phyloP scores from a whole-genome alignment of 768 basidiomycete genomes.

The Kwoniella dendrophila region DNA sequence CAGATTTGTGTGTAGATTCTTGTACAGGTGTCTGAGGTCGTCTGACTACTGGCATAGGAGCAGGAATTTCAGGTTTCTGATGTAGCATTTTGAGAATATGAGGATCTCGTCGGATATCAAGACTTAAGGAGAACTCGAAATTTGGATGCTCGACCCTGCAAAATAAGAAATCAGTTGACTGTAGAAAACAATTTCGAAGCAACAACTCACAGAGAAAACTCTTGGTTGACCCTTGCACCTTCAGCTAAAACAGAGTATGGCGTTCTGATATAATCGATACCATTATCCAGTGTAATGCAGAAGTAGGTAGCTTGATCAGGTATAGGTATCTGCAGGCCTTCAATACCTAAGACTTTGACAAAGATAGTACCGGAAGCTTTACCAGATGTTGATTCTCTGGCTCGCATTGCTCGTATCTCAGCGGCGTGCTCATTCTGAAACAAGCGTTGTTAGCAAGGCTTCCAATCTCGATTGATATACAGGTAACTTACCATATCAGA shows the following conservation, averaged over 20 bases:
- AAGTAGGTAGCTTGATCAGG: slow-evolving; percentile 74
- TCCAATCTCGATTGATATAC: slow-evolving; percentile 67
- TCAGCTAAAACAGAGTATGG: slow-evolving; percentile 58
- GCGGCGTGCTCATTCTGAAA: slow-evolving; percentile 97
- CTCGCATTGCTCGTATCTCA: slow-evolving; percentile 78
- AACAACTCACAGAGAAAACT: slow-evolving; percentile 55
- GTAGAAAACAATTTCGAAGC: not conserved
- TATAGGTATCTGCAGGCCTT: slow-evolving; percentile 72
- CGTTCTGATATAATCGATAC: slow-evolving; percentile 92
- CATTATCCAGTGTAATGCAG: slow-evolving; percentile 90
- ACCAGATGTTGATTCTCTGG: slow-evolving; percentile 63
- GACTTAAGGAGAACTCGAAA: slow-evolving; percentile 86
- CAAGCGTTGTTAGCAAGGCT: slow-evolving; percentile 84
- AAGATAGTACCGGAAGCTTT: slow-evolving; percentile 92
- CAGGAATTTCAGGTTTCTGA: slow-evolving; percentile 61
- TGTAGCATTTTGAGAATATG: slow-evolving; percentile 71
- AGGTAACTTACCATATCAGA: slow-evolving; percentile 84
- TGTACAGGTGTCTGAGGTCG: slow-evolving; percentile 66
- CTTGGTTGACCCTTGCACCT: slow-evolving; percentile 54
- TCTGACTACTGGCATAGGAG: slow-evolving; percentile 58
- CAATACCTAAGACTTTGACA: slow-evolving; percentile 84
- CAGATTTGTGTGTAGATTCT: slow-evolving; percentile 59
- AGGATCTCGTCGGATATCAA: slow-evolving; percentile 83
- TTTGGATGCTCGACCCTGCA: slow-evolving; percentile 68
- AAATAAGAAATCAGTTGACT: not conserved